Evolutionary conservation across 108 stramenopile species (phyloP).

Genomic region (Pseudonitzschia multiseries): DNA sequence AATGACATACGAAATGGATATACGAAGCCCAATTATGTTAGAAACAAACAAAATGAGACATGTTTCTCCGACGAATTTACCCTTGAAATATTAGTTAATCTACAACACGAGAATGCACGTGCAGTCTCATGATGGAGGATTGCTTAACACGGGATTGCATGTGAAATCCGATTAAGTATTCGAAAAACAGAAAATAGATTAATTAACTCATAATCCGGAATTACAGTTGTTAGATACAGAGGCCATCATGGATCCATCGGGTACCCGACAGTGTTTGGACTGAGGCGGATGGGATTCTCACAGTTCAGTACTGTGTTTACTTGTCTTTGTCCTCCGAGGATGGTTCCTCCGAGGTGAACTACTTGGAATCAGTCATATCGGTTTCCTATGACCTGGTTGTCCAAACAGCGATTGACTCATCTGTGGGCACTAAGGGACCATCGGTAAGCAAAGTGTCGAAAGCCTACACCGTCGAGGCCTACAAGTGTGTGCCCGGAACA

Average conservation of each 20-base stretch:
- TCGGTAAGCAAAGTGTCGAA: slow-evolving; percentile 6
- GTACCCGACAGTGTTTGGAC: not conserved
- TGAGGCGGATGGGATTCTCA: not conserved
- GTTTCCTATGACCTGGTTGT: not conserved
- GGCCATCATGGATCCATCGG: not conserved
- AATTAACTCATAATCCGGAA: too few relatives aligned
- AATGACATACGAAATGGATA: too few relatives aligned
- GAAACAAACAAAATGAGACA: too few relatives aligned
- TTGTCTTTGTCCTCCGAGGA: not conserved
- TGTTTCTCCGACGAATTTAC: too few relatives aligned
- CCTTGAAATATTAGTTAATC: too few relatives aligned
- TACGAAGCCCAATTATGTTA: too few relatives aligned
- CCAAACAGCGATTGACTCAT: slow-evolving; percentile 6
- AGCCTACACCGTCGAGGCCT: slow-evolving; percentile 13
- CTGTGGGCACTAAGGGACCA: slow-evolving; percentile 12
- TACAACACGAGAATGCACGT: too few relatives aligned
- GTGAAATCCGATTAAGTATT: too few relatives aligned
- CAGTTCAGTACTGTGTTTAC: not conserved
- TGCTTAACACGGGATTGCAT: too few relatives aligned
- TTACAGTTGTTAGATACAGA: too few relatives aligned
- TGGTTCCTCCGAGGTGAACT: slow-evolving; percentile 21
- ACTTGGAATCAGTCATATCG: slow-evolving; percentile 14
- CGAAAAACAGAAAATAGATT: too few relatives aligned
- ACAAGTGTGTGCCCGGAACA: slow-evolving; percentile 5
- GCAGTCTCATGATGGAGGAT: too few relatives aligned